phyloP scores from a whole-genome alignment of 371 early-diverging fungal genomes.

The Mortierella polycephala region DNA sequence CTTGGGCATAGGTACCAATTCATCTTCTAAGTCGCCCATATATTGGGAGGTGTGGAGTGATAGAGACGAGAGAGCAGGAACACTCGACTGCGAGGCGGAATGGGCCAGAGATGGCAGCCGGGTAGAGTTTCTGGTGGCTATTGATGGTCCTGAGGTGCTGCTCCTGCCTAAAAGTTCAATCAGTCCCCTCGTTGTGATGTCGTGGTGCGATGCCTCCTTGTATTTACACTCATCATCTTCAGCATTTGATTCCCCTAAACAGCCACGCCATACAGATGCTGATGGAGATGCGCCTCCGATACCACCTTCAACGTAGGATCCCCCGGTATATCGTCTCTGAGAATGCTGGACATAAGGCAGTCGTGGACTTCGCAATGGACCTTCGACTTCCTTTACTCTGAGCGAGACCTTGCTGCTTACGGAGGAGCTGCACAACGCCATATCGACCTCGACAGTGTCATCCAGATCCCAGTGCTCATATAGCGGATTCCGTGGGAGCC shows the following conservation, averaged over 20 bases:
- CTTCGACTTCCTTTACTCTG: conserved; percentile 9
- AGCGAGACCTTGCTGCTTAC: conserved; percentile 2
- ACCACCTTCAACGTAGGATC: conserved; percentile 3
- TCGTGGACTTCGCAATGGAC: not conserved
- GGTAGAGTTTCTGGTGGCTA: not conserved
- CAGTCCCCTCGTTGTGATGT: not conserved
- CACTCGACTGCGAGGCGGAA: conserved; percentile 8
- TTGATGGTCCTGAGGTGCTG: not conserved
- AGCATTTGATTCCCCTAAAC: conserved; percentile 7
- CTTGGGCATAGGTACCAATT: not conserved
- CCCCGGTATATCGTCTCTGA: not conserved
- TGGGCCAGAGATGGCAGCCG: conserved; percentile 2
- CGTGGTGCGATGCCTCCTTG: not conserved
- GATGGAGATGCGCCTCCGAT: not conserved
- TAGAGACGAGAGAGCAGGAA: not conserved
- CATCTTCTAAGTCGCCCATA: not conserved
- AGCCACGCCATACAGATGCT: conserved; percentile 19
- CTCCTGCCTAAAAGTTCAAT: not conserved
- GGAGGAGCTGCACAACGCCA: conserved; percentile 16
- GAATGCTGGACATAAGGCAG: not conserved
- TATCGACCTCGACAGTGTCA: conserved; percentile 17
- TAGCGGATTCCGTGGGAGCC: conserved; percentile 45
- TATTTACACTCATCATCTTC: not conserved
- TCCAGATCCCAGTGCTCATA: conserved; percentile 34
- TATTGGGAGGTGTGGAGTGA: not conserved